Evolutionary conservation across 2,329 filamentous ascomycete genomes (phyloP).

Genomic region (Xylariaceae sp.): DNA sequence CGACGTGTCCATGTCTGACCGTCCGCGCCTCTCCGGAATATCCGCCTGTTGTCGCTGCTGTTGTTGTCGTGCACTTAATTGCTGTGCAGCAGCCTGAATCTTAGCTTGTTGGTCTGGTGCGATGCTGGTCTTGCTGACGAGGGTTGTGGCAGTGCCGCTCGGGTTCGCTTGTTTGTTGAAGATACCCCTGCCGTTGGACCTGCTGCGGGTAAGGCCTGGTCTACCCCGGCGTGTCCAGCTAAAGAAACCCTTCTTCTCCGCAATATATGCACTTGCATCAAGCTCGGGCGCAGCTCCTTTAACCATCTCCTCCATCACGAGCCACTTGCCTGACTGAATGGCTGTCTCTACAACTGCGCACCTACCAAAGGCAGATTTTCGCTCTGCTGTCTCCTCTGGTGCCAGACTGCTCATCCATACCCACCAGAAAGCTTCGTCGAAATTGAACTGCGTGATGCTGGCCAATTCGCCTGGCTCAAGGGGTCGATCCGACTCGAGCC

Average conservation of each 20-base stretch:
- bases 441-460: slow-evolving; percentile 77
- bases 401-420: slow-evolving; percentile 98
- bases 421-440: slow-evolving; percentile 99
- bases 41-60: slow-evolving; percentile 48
- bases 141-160: slow-evolving; percentile 37
- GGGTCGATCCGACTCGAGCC: slow-evolving; percentile 61
- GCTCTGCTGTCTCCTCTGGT: slow-evolving; percentile 75
- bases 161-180: slow-evolving; percentile 43
- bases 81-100: slow-evolving; percentile 85
- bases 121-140: slow-evolving; percentile 73
- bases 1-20: slow-evolving; percentile 53
- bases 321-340: slow-evolving; percentile 78
- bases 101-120: slow-evolving; percentile 87
- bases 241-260: slow-evolving; percentile 93
- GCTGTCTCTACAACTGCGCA: slow-evolving; percentile 89
- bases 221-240: slow-evolving; percentile 73
- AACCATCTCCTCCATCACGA: slow-evolving; percentile 94
- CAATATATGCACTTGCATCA: slow-evolving; percentile 81
- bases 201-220: slow-evolving; percentile 57
- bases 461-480: slow-evolving; percentile 91
- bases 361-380: slow-evolving; percentile 90
- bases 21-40: slow-evolving; percentile 46
- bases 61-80: slow-evolving; percentile 67
- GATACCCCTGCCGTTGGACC: slow-evolving; percentile 62
- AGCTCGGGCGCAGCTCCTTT: slow-evolving; percentile 86